Evolutionary conservation across 371 early-diverging fungal genomes (phyloP).

Genomic region (Rhizopus stolonifer): DNA sequence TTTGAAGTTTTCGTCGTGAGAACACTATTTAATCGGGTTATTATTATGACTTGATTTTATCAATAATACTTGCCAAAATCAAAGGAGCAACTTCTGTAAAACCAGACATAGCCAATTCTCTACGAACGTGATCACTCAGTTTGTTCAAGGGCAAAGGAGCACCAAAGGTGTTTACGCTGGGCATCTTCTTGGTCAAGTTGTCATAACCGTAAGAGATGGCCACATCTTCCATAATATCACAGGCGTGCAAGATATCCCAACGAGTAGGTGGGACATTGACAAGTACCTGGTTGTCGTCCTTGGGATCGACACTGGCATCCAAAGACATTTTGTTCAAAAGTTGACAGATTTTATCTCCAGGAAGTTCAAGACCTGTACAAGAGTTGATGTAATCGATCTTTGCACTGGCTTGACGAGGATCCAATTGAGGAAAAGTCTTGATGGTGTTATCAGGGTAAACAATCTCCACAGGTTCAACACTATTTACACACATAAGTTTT

Average conservation of each 20-base stretch:
- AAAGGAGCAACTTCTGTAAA: slow-evolving; percentile 97
- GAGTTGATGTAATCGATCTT: slow-evolving; percentile 85
- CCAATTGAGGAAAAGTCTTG: slow-evolving; percentile 74
- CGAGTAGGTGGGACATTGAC: slow-evolving; percentile 93
- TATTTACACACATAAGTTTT: slow-evolving; percentile 17
- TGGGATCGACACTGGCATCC: slow-evolving; percentile 59
- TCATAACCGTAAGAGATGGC: slow-evolving; percentile 99
- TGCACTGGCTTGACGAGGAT: slow-evolving; percentile 68
- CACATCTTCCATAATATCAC: slow-evolving; percentile 99
- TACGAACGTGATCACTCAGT: slow-evolving; percentile 85
- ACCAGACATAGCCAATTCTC: slow-evolving; percentile 91
- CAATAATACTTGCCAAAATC: slow-evolving; percentile 69
- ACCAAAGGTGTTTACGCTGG: slow-evolving; percentile 84
- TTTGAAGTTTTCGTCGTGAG: slow-evolving; percentile 95
- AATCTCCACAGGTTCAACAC: slow-evolving; percentile 91
- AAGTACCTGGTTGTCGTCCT: slow-evolving; percentile 63
- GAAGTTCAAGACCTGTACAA: slow-evolving; percentile 74
- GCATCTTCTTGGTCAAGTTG: slow-evolving; percentile 84
- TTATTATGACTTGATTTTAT: neutral
- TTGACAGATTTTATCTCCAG: slow-evolving; percentile 73
- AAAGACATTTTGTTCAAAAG: slow-evolving; percentile 89
- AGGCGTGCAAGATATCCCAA: slow-evolving; percentile 96
- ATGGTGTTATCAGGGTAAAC: slow-evolving; percentile 80
- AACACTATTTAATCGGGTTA: slow-evolving; percentile 62
- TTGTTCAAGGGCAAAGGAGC: slow-evolving; percentile 94